phyloP scores from a whole-genome alignment of 1,284 basidiomycete genomes.

The Veloboletus limbatus region DNA sequence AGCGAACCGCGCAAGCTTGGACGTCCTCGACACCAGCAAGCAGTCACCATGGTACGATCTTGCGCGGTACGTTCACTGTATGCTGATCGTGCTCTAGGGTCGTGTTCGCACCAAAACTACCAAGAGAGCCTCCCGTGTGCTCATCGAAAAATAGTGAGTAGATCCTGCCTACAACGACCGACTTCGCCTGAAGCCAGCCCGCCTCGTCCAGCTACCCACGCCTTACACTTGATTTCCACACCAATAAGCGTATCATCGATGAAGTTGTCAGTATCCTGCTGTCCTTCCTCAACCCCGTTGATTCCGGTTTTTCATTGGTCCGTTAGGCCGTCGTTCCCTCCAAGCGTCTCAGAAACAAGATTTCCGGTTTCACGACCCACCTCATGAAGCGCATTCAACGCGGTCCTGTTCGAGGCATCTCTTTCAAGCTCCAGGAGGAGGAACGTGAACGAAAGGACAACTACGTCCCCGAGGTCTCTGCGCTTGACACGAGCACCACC shows the following conservation, averaged over 20 bases:
- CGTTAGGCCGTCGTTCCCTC: slow-evolving; percentile 90
- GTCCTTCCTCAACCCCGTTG: neutral
- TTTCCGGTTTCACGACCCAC: slow-evolving; percentile 99
- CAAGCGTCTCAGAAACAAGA: slow-evolving; percentile 99
- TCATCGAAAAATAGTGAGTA: slow-evolving; percentile 99
- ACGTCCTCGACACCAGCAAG: slow-evolving; percentile 30
- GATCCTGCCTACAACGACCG: slow-evolving; percentile 1
- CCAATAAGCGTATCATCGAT: slow-evolving; percentile 99
- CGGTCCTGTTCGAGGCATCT: slow-evolving; percentile 99
- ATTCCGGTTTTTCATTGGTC: too few relatives aligned
- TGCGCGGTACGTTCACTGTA: neutral
- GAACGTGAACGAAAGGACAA: slow-evolving; percentile 99
- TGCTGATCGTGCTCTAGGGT: slow-evolving; percentile 56
- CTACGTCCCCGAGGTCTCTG: slow-evolving; percentile 95
- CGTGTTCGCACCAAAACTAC: slow-evolving; percentile 99
- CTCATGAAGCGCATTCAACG: slow-evolving; percentile 99
- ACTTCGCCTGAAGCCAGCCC: slow-evolving; percentile 3
- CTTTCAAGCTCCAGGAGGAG: slow-evolving; percentile 99
- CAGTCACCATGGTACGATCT: slow-evolving; percentile 46
- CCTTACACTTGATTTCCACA: slow-evolving; percentile 96
- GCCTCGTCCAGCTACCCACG: slow-evolving; percentile 77
- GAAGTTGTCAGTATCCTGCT: slow-evolving; percentile 75
- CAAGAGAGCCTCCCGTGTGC: slow-evolving; percentile 97
- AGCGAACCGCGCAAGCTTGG: slow-evolving; percentile 3
- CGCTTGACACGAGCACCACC: slow-evolving; percentile 75